Evolutionary conservation across 148 eudicot species (phyloP), one percentile per base, ranked within the genome.

Genomic region (Tetragonia tetragonoides): DNA sequence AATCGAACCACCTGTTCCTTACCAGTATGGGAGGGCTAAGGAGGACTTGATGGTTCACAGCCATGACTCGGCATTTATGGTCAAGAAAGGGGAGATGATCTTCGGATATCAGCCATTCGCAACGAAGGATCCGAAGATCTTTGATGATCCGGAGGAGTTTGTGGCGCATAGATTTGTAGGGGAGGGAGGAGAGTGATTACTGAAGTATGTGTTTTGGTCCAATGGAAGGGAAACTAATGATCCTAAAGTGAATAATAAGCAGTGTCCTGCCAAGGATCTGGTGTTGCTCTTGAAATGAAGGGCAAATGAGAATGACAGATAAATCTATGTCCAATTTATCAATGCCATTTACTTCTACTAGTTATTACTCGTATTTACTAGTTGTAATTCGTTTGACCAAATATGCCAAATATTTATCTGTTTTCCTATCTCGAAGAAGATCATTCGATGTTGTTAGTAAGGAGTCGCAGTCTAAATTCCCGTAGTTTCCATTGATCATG

Each of bases 101-200:
- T 90, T 82, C 3, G 94, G 94, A 23, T 87, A 74, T 17, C 92
- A 90, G 59, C 87, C 94, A 21, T 82, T 83, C 16, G 90, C 89
- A 0, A 90, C 89, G 0, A 88, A 68, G 53, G 94, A 90, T 79
- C 85, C 87, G 1, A 86, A 77, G 79, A 61, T 88, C 11, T 87
- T 90, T 28, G 65, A 70, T 4, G 79, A 77, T 0, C 77, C 89
- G 0, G 89, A 87, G 40, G 83, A 87, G 74, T 88, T 88, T 75
- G 81, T 90, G 67, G 78, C 51, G 28, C 77, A 88, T 59, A 78
- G 92, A 73, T 90, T 90, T 47, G 82, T 88, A 0, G 94, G 91
- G 5, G 86, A 87, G 3, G 86, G 85, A 11, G 94, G 94, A 11
- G 85, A 87, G 84, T 77, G 73, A 70, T 53, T 90, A 70, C 24